phyloP scores from a whole-genome alignment of 441 rosid species.

The Croton laevigatus region DNA sequence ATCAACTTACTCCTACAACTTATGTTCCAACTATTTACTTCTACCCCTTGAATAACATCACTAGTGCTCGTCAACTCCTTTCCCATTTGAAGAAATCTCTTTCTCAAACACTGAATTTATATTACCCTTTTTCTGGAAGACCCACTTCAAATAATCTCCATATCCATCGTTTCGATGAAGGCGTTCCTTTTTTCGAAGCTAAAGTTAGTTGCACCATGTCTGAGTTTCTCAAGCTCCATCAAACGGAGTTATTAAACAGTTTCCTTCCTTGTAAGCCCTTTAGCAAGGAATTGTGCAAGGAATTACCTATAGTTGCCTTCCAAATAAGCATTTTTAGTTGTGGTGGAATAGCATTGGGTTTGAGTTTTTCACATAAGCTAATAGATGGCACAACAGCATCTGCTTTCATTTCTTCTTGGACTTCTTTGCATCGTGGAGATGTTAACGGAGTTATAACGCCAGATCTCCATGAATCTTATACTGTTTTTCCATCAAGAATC shows the following conservation, averaged over 20 bases:
- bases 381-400: conserved; percentile 5
- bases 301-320: background rate
- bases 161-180: conserved; percentile 19
- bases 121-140: conserved; percentile 28
- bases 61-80: background rate
- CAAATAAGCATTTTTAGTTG: conserved; percentile 19
- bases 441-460: background rate
- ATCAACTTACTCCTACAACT: conserved; percentile 32
- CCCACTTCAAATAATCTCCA: background rate
- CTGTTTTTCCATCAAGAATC: conserved; percentile 18
- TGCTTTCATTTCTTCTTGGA: conserved; percentile 6
- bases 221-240: conserved; percentile 16
- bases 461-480: conserved; percentile 2
- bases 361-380: conserved; percentile 21
- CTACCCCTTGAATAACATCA: conserved; percentile 10
- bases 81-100: conserved; percentile 19
- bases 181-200: conserved; percentile 22
- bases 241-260: conserved; percentile 13
- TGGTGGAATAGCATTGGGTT: conserved; percentile 20
- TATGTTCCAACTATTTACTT: conserved; percentile 13
- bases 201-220: background rate
- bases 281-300: background rate
- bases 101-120: conserved; percentile 21
- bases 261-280: conserved; percentile 23
- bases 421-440: conserved; percentile 7